These are phyloP conservation scores for Aspergillus steynii DNA, from an alignment of 495 filamentous ascomycete species.

Conservation along the genomic window DNA sequence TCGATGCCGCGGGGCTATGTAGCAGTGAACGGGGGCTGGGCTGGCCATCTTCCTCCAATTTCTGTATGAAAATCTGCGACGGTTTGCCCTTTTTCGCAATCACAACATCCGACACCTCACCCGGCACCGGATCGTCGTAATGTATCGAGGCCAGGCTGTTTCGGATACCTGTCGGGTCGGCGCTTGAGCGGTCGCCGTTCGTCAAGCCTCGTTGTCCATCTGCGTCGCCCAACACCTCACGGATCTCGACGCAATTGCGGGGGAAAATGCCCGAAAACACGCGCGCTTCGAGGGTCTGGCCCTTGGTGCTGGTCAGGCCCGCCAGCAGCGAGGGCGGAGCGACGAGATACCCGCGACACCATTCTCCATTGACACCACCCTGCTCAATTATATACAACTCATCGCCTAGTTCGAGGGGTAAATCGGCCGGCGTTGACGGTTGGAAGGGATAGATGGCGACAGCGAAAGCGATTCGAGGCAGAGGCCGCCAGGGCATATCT, in stretches of 20 bases:
- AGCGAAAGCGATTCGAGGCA: constrained; percentile 96
- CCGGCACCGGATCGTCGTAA: constrained; percentile 26
- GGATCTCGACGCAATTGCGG: constrained; percentile 83
- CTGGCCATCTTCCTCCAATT: constrained; percentile 35
- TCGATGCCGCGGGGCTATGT: constrained; percentile 24
- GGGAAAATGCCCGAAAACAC: constrained; percentile 98
- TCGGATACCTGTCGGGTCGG: constrained; percentile 25
- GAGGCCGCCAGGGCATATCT: constrained; percentile 91
- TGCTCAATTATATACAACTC: constrained; percentile 99
- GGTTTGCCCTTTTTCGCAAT: constrained; percentile 45
- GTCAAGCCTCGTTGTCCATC: constrained; percentile 37
- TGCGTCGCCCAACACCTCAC: constrained; percentile 69
- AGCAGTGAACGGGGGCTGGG: constrained; percentile 33
- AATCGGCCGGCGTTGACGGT: constrained; percentile 80
- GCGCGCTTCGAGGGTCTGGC: constrained; percentile 89
- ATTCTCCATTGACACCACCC: constrained; percentile 77
- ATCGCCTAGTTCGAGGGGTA: constrained; percentile 96
- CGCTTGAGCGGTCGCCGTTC: constrained; percentile 36
- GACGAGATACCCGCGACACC: constrained; percentile 94
- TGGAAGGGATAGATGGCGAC: constrained; percentile 92
- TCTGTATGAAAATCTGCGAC: constrained; percentile 43
- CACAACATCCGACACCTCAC: constrained; percentile 41
- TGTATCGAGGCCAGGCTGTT: constrained; percentile 33
- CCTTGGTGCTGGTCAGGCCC: constrained; percentile 86
- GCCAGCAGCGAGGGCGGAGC: constrained; percentile 91